Conservation (phyloP, 371 early-diverging fungal genomes). For the Mortierella sp. region DNA sequence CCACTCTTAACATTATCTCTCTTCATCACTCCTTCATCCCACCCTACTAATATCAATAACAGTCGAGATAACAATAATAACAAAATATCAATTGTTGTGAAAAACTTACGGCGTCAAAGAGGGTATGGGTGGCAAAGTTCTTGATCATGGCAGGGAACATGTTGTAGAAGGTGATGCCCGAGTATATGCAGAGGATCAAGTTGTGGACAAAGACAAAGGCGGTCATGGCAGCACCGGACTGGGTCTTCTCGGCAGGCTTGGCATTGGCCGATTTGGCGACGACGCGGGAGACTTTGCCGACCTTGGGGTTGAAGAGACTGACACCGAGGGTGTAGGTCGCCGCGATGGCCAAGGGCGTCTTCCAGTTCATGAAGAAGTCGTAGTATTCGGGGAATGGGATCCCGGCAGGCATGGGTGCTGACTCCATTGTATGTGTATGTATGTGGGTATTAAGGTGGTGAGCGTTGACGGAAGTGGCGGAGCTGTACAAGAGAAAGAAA, state of each 20-base stretch:
- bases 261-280: conserved; percentile 66
- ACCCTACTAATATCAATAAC: not conserved
- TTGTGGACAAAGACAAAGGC: conserved; percentile 86
- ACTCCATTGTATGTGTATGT: conserved; percentile 28
- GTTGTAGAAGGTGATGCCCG: conserved; percentile 75
- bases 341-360: conserved; percentile 76
- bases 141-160: conserved; percentile 70
- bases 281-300: conserved; percentile 65
- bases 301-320: conserved; percentile 72
- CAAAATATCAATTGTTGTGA: too few relatives aligned
- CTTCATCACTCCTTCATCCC: not conserved
- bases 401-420: conserved; percentile 59
- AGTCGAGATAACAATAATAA: not conserved
- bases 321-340: conserved; percentile 67
- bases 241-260: conserved; percentile 49
- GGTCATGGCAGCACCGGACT: conserved; percentile 69
- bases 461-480: too few relatives aligned
- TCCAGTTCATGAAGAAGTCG: conserved; percentile 82
- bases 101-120: conserved; percentile 61
- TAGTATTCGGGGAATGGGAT: conserved; percentile 75
- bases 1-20: too few relatives aligned
- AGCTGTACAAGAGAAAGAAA: too few relatives aligned
- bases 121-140: conserved; percentile 59
- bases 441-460: not conserved
- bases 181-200: conserved; percentile 76